Evolutionary conservation across 2,329 filamentous ascomycete species (phyloP), one percentile per base, ranked within the genome.

Genomic region (Botryotinia globosa): DNA sequence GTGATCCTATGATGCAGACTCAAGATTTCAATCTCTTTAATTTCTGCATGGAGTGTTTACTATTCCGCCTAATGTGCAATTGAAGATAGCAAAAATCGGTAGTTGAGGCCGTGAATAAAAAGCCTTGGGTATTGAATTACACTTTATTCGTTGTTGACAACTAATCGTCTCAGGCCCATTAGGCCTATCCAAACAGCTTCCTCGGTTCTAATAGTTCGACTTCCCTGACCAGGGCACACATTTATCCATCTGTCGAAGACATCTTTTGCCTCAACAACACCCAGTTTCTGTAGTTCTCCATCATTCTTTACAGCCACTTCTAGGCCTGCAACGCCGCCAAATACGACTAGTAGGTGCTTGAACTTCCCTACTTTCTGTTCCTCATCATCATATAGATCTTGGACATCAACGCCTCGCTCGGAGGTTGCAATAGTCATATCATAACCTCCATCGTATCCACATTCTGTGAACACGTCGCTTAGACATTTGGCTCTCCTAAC

Each of bases 161-260:
- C 85, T 66, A 90, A 76, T 73, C 84, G 85, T 79, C 90, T 87
- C 79, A 96, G 79, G 2, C 89, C 88, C 78, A 90, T 91, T 80
- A 97, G 81, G 0, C 90, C 92, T 79, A 96, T 88, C 83, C 92
- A 92, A 29, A 97, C 83, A 1, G 93, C 93, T 82, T 97, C 94
- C 77, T 97, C 93, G 0, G 93, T 96, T 74, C 92, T 85, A 74
- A 97, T 95, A 1, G 90, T 94, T 77, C 93, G 85, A 80, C 92
- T 95, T 0, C 93, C 93, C 81, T 97, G 94, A 1, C 89, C 89
- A 5, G 93, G 92, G 75, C 94, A 85, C 62, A 96, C 86, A 81
- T 97, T 93, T 29, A 97, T 85, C 93, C 93, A 97, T 77, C 90
- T 86, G 81, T 97, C 94, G 80, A 97, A 97, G 68, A 95, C 80